Base-by-base conservation (phyloP, 78 protist species). In the Speleostelium caveatum region DNA sequence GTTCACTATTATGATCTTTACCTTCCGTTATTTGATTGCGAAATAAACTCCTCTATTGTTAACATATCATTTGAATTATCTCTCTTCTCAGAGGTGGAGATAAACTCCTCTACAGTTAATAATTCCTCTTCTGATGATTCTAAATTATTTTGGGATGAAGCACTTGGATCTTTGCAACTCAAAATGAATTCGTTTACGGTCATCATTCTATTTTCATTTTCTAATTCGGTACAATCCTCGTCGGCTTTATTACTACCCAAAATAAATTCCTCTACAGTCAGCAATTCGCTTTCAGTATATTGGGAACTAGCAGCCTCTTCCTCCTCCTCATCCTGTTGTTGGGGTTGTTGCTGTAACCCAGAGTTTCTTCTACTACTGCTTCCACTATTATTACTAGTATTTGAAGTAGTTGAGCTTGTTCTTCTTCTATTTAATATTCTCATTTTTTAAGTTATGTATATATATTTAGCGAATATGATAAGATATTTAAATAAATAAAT, bases 191-290 rank as follows among this genome's bases (percentile, higher is more conserved):
- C 91, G 38, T 69, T 72, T 2, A 83, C 91, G 10, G 91, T 83
- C 91, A 83, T 83, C 35, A 83, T 38, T 28, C 56, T 71, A 59
- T 67, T 53, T 69, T 83, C 91, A 30, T 83, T 67, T 56, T 67
- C 71, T 28, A 58, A 38, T 53, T 22, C 26, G 32, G 19, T 53
- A 19, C 39, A 51, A 35, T 53, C 38, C 22, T 14, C 33, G 38
- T 79, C 88, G n/a, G 16, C 17, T 32, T 51, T 60, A 24, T 59
- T 56, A 30, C 67, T 42, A 58, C 67, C 39, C 21, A 35, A 69
- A 19, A 83, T 83, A 60, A 83, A 83, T n/a, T 83, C 79, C 59
- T 83, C 91, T 3, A 83, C 75, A 1, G 91, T 69, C 41, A 83
- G 22, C 51, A 83, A 55, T 28, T 72, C 63, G 33, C 51, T 72